Conservation (phyloP, 2,329 filamentous ascomycete genomes). For the Aschersonia sp. region DNA sequence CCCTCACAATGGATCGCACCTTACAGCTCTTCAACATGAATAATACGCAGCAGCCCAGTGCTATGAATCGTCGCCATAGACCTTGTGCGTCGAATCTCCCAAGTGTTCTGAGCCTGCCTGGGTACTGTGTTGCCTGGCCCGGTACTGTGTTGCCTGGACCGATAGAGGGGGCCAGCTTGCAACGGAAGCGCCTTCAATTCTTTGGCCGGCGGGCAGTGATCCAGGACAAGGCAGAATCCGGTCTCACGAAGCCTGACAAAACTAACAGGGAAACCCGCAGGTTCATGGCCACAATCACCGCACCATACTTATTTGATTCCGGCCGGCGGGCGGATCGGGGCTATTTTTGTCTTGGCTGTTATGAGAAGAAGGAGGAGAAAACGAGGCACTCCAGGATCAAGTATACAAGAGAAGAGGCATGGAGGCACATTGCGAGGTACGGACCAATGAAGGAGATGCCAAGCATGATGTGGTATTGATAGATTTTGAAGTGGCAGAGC, state of each 20-base stretch:
- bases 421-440: not conserved
- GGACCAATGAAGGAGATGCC: slow-evolving; percentile 2
- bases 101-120: slow-evolving; percentile 5
- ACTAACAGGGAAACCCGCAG: slow-evolving; percentile 4
- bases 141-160: slow-evolving; percentile 1
- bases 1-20: slow-evolving; percentile 7
- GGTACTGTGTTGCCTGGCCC: too few relatives aligned
- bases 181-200: slow-evolving; percentile 2
- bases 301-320: slow-evolving; percentile 4
- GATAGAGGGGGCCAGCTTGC: not conserved
- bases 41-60: not conserved
- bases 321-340: slow-evolving; percentile 5
- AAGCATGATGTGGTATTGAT: slow-evolving; percentile 13
- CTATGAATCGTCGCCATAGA: not conserved
- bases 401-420: slow-evolving; percentile 2
- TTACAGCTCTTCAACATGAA: not conserved
- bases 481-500: slow-evolving; percentile 18
- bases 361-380: slow-evolving; percentile 1
- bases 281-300: slow-evolving; percentile 7
- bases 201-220: slow-evolving; percentile 3
- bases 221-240: not conserved
- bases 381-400: slow-evolving; percentile 4
- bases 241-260: not conserved
- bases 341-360: slow-evolving; percentile 4
- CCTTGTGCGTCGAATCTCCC: not conserved